Conservation (phyloP, 371 early-diverging fungal species). For the Apophysomyces trapeziformis region DNA sequence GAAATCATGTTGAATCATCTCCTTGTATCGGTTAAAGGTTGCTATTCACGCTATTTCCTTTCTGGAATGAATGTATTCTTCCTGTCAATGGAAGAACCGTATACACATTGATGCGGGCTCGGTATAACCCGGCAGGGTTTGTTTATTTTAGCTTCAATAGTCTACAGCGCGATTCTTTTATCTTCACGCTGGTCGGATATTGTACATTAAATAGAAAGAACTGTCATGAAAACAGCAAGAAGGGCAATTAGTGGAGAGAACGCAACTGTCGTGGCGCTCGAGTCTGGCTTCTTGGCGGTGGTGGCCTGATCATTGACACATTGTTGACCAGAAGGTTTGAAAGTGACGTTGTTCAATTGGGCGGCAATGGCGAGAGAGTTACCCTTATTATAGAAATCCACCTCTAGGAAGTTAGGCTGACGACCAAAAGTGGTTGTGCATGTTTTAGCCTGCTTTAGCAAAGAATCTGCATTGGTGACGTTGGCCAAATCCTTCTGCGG, state of each 20-base stretch:
- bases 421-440: conserved; percentile 53
- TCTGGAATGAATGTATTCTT: too few species aligned
- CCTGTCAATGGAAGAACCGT: too few species aligned
- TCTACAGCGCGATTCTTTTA: background rate
- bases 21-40: too few species aligned
- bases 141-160: background rate
- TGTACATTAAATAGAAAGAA: background rate
- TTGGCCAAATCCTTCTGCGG: conserved; percentile 58
- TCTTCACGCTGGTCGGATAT: background rate
- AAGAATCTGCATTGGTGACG: conserved; percentile 52
- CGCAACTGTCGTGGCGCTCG: background rate
- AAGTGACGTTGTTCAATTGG: conserved; percentile 66
- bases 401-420: conserved; percentile 72
- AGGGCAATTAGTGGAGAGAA: background rate
- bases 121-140: too few species aligned
- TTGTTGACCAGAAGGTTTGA: conserved; percentile 16
- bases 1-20: too few species aligned
- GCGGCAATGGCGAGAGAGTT: conserved; percentile 58
- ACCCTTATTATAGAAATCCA: conserved; percentile 80
- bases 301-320: background rate
- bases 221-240: background rate
- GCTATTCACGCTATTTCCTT: too few species aligned
- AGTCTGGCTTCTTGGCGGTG: background rate
- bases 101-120: too few species aligned
- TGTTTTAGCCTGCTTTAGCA: conserved; percentile 46